Base-by-base conservation (phyloP, 177 flowering plant genomes). In the Vitis hybrid region DNA sequence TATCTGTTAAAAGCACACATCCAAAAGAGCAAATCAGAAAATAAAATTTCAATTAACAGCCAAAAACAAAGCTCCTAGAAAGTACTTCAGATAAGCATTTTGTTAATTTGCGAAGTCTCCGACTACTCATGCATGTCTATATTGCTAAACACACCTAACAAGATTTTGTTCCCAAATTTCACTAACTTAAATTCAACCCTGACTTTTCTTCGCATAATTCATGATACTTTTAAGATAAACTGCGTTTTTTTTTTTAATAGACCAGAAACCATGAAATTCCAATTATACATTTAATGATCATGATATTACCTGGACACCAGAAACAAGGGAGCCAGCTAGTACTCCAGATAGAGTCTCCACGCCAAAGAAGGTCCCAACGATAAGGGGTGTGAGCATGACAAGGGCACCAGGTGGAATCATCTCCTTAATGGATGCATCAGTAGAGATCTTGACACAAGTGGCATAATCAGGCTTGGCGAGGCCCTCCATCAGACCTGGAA, bases 321-420 rank as follows among this genome's bases (percentile, higher is more conserved):
- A 89, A 64, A 89, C 92, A 26, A 89, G 90, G 67, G 92, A 67
- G 18, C 92, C 92, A 10, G 92, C 92, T 45, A 88, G 86, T 48
- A 89, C 86, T 50, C 93, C 90, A 56, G 93, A 80, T 1, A 89
- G 82, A 13, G 90, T 89, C 72, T 87, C 88, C 12, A 89, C 89
- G 1, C 93, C 90, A 74, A 89, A 89, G 68, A 89, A 71, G 65
- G 71, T 84, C 29, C 90, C 93, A 33, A 86, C 93, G 70, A 89
- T 84, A 49, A 87, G 83, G 12, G 93, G 90, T 1, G 90, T 89
- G 10, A 89, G 88, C 88, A 87, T 89, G 67, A 89, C 89, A 62
- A 89, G 83, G 58, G 89, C 89, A 70, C 93, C 93, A 3, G 90
- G 93, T 10, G 93, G 93, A 53, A 89, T 85, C 93, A 89, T 89